phyloP scores from a whole-genome alignment of 202 grass and related monocot species.

The Elaeis oleifera region DNA sequence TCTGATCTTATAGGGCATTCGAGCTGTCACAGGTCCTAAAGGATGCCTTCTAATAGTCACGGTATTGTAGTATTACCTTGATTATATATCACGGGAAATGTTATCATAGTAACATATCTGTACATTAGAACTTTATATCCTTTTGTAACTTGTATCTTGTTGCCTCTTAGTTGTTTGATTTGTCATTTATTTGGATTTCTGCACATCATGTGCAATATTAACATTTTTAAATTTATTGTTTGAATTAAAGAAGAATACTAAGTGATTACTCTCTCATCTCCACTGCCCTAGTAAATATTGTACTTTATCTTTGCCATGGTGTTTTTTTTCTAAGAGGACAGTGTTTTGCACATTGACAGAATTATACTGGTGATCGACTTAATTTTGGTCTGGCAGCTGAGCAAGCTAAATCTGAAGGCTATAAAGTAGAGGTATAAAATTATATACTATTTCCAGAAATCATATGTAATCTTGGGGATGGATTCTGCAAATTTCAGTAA shows the following conservation, averaged over 20 bases:
- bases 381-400: constrained; percentile 99
- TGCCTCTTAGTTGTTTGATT: too few species aligned
- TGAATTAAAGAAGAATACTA: too few species aligned
- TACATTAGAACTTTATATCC: too few species aligned
- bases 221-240: too few species aligned
- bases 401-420: constrained; percentile 98
- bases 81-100: too few species aligned
- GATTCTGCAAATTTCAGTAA: constrained; percentile 16
- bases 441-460: constrained; percentile 16
- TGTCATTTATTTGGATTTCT: too few species aligned
- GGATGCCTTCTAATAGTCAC: constrained; percentile 96
- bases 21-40: constrained; percentile 91
- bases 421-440: constrained; percentile 81
- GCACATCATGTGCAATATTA: too few species aligned
- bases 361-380: constrained; percentile 97
- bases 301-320: too few species aligned
- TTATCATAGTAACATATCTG: too few species aligned
- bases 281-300: too few species aligned
- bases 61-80: constrained; percentile 30
- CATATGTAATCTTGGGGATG: constrained; percentile 1
- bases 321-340: constrained; percentile 14
- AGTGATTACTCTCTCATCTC: too few species aligned
- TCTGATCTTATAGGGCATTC: constrained; percentile 69
- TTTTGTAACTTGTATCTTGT: too few species aligned
- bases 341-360: constrained; percentile 50